A percentile compares a stretch with the other conserved stretches of the same genome.
These are phyloP conservation scores for Tolypocladium guangdongense DNA, from an alignment of 2,329 filamentous ascomycete genomes.

Conservation along the genomic window DNA sequence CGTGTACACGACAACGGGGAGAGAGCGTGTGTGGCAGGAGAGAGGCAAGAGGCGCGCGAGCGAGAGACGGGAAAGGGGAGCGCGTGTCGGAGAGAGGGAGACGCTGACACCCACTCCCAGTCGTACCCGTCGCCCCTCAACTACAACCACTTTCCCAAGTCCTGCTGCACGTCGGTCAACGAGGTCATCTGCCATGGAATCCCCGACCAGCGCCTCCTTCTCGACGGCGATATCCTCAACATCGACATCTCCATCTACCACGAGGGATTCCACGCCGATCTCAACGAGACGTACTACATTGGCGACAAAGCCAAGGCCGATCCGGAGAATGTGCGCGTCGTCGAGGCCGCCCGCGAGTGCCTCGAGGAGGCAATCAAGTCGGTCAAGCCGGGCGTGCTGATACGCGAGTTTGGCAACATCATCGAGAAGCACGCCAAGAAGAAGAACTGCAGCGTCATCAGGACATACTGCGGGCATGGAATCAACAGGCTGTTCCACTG, in stretches of 20 bases:
- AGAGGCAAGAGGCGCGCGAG: neutral
- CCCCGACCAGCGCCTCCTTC: constrained; percentile 74
- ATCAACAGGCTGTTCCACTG: constrained; percentile 91
- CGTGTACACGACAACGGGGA: neutral
- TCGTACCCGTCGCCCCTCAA: constrained; percentile 91
- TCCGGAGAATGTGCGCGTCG: constrained; percentile 77
- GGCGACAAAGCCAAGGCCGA: constrained; percentile 78
- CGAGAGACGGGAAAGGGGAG: neutral
- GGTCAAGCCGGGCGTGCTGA: constrained; percentile 86
- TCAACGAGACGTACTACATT: constrained; percentile 98
- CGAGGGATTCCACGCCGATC: constrained; percentile 86
- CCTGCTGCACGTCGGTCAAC: constrained; percentile 90
- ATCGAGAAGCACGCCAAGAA: constrained; percentile 94
- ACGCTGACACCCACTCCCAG: constrained; percentile 33
- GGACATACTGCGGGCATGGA: constrained; percentile 93
- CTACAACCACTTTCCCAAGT: constrained; percentile 95
- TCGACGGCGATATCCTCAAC: constrained; percentile 94
- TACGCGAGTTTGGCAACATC: constrained; percentile 85
- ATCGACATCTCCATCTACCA: constrained; percentile 94
- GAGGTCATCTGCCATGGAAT: constrained; percentile 99
- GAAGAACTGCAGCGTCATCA: constrained; percentile 78
- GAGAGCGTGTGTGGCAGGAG: neutral
- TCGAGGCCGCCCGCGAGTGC: constrained; percentile 82
- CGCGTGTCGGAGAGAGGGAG: no score
- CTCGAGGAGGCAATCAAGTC: constrained; percentile 82